phyloP scores from a whole-genome alignment of 2,329 filamentous ascomycete genomes.

The Nakataea oryzae region DNA sequence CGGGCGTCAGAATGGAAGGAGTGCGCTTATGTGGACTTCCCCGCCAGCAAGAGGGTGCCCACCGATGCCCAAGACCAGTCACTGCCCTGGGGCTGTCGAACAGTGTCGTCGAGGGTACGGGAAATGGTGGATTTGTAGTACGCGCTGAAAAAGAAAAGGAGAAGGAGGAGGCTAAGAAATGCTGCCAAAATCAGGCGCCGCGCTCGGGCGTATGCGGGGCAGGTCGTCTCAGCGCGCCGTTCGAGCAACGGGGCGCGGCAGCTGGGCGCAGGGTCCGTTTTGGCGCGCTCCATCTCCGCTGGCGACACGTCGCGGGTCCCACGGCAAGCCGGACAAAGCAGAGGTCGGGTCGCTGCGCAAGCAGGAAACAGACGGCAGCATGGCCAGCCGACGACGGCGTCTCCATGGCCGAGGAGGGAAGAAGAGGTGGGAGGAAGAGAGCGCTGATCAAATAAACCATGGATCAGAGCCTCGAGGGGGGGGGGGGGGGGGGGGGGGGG shows the following conservation, averaged over 20 bases:
- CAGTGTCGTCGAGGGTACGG: no score
- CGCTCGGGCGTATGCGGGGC: background rate
- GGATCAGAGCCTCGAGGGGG: no score
- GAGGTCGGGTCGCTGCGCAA: background rate
- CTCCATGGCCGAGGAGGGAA: background rate
- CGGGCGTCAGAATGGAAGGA: background rate
- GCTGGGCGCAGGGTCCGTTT: background rate
- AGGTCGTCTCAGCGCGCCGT: no score
- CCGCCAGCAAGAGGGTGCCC: no score
- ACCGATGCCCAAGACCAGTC: background rate
- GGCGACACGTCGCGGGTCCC: no score
- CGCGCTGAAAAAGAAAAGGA: background rate
- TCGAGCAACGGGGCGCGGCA: background rate
- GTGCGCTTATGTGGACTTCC: background rate
- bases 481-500: no score
- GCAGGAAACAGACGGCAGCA: background rate
- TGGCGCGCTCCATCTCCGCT: background rate
- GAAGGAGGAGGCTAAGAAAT: background rate
- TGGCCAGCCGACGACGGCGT: no score
- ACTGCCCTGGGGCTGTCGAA: no score
- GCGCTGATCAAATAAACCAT: background rate
- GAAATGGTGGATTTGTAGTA: background rate
- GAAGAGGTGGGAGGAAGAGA: background rate
- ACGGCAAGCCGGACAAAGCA: background rate
- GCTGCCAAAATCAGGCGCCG: background rate